Conservation (phyloP, 257 asterid species). For the Solanum pinnatisectum region DNA sequence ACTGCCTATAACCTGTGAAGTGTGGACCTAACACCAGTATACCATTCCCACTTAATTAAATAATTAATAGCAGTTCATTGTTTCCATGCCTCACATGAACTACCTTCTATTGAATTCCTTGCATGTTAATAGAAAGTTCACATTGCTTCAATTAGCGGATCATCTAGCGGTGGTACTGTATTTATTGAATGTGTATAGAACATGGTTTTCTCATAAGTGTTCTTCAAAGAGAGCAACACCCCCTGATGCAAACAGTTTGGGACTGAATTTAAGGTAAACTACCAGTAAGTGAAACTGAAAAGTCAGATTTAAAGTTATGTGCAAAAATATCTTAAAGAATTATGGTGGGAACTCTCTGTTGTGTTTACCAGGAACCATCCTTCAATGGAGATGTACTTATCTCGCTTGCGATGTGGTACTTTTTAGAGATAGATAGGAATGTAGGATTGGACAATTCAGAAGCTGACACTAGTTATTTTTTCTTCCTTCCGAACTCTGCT, state of each 20-base stretch:
- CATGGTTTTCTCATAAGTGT: neutral
- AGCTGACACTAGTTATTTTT: neutral
- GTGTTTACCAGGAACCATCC: neutral
- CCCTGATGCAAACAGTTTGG: neutral
- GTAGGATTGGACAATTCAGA: neutral
- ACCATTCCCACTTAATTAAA: neutral
- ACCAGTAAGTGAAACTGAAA: neutral
- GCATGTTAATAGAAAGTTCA: neutral
- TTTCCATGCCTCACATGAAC: neutral
- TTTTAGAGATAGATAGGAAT: neutral
- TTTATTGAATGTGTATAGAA: neutral
- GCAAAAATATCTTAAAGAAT: neutral
- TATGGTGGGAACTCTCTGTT: neutral
- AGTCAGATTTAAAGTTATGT: neutral
- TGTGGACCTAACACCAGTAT: neutral
- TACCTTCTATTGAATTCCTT: neutral
- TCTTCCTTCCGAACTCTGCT: neutral
- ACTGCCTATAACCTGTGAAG: neutral
- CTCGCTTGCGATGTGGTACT: neutral
- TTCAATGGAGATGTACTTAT: neutral
- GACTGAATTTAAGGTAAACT: neutral
- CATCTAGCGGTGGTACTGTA: neutral
- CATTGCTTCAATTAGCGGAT: neutral
- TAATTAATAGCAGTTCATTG: neutral
- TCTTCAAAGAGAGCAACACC: neutral